Conservation (phyloP, 768 basidiomycete genomes). For the Tricholoma furcatifolium region DNA sequence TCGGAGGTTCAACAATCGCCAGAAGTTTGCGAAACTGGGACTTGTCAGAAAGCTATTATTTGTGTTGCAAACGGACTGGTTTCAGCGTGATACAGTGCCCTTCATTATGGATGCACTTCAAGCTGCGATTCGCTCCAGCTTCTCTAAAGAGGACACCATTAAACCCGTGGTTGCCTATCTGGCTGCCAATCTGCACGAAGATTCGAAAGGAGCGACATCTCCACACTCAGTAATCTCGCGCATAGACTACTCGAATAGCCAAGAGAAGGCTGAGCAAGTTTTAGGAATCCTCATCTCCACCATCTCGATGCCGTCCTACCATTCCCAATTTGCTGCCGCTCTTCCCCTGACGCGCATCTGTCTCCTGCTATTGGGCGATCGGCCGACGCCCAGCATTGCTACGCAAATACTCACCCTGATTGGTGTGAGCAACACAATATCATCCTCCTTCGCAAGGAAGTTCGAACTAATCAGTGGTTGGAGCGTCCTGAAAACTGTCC, state of each 20-base stretch:
- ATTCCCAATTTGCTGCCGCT: slow-evolving; percentile 68
- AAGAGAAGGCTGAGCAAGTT: slow-evolving; percentile 67
- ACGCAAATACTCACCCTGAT: slow-evolving; percentile 62
- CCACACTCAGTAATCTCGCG: slow-evolving; percentile 58
- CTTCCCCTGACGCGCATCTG: slow-evolving; percentile 79
- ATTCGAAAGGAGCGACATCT: slow-evolving; percentile 32
- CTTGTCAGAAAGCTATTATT: slow-evolving; percentile 79
- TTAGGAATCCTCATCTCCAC: slow-evolving; percentile 63
- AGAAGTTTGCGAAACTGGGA: slow-evolving; percentile 68
- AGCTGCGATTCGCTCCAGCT: slow-evolving; percentile 60
- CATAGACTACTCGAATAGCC: slow-evolving; percentile 46
- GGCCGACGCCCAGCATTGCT: slow-evolving; percentile 60
- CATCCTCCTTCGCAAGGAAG: slow-evolving; percentile 69
- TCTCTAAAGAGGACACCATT: slow-evolving; percentile 70
- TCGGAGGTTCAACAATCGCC: slow-evolving; percentile 73
- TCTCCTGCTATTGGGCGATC: slow-evolving; percentile 76
- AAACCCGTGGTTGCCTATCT: slow-evolving; percentile 87
- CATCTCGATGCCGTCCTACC: slow-evolving; percentile 52
- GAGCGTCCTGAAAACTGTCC: slow-evolving; percentile 64
- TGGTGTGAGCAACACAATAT: slow-evolving; percentile 49
- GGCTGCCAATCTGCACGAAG: slow-evolving; percentile 73
- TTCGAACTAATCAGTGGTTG: slow-evolving; percentile 88
- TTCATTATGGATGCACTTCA: slow-evolving; percentile 60
- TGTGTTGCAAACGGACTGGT: slow-evolving; percentile 79
- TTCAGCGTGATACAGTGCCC: slow-evolving; percentile 48